Evolutionary conservation across 2,329 filamentous ascomycete species (phyloP).

Genomic region (Reticulascus tulasneorum): DNA sequence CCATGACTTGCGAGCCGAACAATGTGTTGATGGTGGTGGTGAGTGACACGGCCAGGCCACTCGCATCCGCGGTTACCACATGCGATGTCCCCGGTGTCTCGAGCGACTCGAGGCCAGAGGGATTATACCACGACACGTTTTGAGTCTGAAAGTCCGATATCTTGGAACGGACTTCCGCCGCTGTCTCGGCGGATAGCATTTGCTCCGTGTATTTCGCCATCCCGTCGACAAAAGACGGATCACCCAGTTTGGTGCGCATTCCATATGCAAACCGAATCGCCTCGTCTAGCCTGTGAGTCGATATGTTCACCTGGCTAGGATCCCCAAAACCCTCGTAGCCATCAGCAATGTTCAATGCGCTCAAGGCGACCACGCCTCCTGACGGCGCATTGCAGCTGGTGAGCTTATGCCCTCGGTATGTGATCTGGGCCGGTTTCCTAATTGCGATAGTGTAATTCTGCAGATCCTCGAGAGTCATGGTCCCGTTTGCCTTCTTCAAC

Average conservation of each 20-base stretch:
- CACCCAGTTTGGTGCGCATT: slow-evolving; percentile 67
- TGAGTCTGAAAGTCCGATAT: slow-evolving; percentile 37
- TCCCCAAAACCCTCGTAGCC: slow-evolving; percentile 65
- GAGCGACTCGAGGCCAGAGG: slow-evolving; percentile 39
- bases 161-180: slow-evolving; percentile 46
- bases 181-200: slow-evolving; percentile 59
- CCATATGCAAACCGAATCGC: slow-evolving; percentile 81
- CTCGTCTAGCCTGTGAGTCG: slow-evolving; percentile 77
- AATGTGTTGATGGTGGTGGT: slow-evolving; percentile 80
- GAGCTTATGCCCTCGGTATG: slow-evolving; percentile 68
- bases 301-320: slow-evolving; percentile 49
- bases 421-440: slow-evolving; percentile 56
- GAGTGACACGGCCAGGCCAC: slow-evolving; percentile 68
- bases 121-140: slow-evolving; percentile 40
- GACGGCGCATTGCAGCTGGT: slow-evolving; percentile 67
- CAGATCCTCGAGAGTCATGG: slow-evolving; percentile 71
- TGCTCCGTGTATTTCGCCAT: slow-evolving; percentile 59
- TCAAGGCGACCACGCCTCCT: slow-evolving; percentile 67
- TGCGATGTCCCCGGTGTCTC: slow-evolving; percentile 67
- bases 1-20: slow-evolving; percentile 71
- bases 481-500: slow-evolving; percentile 61
- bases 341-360: slow-evolving; percentile 69
- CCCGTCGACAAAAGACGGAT: slow-evolving; percentile 64
- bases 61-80: slow-evolving; percentile 62
- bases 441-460: slow-evolving; percentile 66